phyloP scores from a whole-genome alignment of 192 early-diverging fungal species.

The Backusella liffmaniae region DNA sequence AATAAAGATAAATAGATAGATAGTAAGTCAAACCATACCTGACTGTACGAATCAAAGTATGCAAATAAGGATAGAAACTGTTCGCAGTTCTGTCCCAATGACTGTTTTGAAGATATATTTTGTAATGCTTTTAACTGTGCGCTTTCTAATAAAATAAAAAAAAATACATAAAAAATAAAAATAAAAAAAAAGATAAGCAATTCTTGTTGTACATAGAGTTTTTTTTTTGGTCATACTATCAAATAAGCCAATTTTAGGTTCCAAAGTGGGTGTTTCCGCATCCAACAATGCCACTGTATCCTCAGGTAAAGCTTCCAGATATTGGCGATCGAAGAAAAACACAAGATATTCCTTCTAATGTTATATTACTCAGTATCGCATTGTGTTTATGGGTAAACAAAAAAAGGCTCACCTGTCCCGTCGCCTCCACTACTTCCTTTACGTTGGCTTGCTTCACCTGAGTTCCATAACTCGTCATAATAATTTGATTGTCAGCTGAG shows the following conservation, averaged over 20 bases:
- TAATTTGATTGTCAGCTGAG: constrained; percentile 45
- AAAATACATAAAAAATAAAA: neutral
- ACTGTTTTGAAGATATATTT: neutral
- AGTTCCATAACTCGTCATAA: constrained; percentile 52
- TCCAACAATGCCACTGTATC: constrained; percentile 45
- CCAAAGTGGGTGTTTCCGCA: constrained; percentile 29
- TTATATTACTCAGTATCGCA: neutral
- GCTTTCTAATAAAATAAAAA: neutral
- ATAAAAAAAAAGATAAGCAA: neutral
- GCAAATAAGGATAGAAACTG: constrained; percentile 30
- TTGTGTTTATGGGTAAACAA: neutral
- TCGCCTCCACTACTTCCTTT: constrained; percentile 40
- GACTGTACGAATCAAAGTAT: constrained; percentile 29
- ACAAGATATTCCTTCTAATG: constrained; percentile 51
- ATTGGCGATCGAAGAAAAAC: constrained; percentile 51
- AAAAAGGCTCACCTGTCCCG: constrained; percentile 38
- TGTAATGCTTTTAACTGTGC: neutral
- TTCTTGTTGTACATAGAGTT: neutral
- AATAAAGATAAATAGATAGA: neutral
- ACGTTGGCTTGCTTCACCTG: constrained; percentile 48
- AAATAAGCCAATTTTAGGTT: constrained; percentile 31
- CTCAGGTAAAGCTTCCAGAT: constrained; percentile 42
- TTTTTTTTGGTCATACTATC: constrained; percentile 18
- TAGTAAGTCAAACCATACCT: constrained; percentile 7
- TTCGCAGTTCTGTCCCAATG: constrained; percentile 8